Percentiles rank a stretch among this genome's conserved stretches.
Conservation (phyloP, 495 filamentous ascomycete genomes). For the Achaetomiella virescens region DNA sequence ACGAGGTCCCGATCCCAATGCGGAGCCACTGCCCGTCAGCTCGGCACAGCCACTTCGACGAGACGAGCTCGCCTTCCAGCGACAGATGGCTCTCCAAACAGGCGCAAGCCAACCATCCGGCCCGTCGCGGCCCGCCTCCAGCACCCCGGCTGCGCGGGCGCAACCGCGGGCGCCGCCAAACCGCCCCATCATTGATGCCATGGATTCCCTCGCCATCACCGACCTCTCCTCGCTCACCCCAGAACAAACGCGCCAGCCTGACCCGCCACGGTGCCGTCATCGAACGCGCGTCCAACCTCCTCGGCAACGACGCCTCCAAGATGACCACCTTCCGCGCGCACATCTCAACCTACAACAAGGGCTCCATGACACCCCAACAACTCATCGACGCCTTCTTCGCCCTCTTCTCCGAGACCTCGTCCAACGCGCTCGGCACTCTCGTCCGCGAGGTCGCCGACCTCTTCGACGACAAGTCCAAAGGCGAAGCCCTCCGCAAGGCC, state of each 20-base stretch:
- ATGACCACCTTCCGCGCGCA: slow-evolving; percentile 66
- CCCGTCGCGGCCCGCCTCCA: slow-evolving; percentile 29
- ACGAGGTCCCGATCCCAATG: slow-evolving; percentile 54
- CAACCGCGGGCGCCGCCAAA: slow-evolving; percentile 13
- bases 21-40: slow-evolving; percentile 69
- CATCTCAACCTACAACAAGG: slow-evolving; percentile 68
- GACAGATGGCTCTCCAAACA: slow-evolving; percentile 70
- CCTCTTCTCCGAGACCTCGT: slow-evolving; percentile 69
- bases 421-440: slow-evolving; percentile 75
- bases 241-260: slow-evolving; percentile 72
- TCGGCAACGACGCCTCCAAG: slow-evolving; percentile 67
- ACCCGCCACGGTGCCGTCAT: slow-evolving; percentile 73
- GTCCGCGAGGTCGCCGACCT: slow-evolving; percentile 90
- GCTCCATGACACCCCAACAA: slow-evolving; percentile 58
- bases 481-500: slow-evolving; percentile 62
- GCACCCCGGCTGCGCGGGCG: slow-evolving; percentile 8
- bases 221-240: slow-evolving; percentile 48
- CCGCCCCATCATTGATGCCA: slow-evolving; percentile 26
- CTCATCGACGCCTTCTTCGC: slow-evolving; percentile 76
- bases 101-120: slow-evolving; percentile 11
- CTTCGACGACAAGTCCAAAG: slow-evolving; percentile 75
- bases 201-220: slow-evolving; percentile 35
- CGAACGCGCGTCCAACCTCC: slow-evolving; percentile 73
- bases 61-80: slow-evolving; percentile 87
- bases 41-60: slow-evolving; percentile 76